Percentiles rank a stretch among this genome's conserved stretches.
phyloP scores from a whole-genome alignment of 768 basidiomycete species.

The Lactifluus subvellereus region DNA sequence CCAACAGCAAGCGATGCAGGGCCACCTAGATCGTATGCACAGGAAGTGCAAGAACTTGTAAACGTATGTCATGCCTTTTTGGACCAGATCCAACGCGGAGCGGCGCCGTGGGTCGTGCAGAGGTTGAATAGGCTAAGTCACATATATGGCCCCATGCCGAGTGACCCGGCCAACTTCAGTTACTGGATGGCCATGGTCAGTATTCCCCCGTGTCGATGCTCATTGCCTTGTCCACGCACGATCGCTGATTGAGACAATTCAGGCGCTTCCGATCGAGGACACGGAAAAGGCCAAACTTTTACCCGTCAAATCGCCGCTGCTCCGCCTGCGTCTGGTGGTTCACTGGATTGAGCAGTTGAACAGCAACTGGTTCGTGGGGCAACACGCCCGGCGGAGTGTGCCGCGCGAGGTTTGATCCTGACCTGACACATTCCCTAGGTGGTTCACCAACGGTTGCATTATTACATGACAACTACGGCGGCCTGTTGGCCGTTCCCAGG shows the following conservation, averaged over 20 bases:
- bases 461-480: conserved; percentile 36
- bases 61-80: conserved; percentile 56
- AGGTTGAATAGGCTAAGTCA: conserved; percentile 73
- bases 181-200: conserved; percentile 83
- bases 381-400: conserved; percentile 1
- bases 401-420: not conserved
- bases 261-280: conserved; percentile 85
- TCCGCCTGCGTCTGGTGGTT: conserved; percentile 79
- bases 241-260: conserved; percentile 6
- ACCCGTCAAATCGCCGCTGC: conserved; percentile 68
- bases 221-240: not conserved
- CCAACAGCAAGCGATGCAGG: not conserved
- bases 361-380: conserved; percentile 44
- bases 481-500: not conserved
- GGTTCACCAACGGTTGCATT: conserved; percentile 68
- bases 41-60: conserved; percentile 36
- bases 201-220: conserved; percentile 10
- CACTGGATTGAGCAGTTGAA: conserved; percentile 89
- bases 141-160: conserved; percentile 73
- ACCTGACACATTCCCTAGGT: conserved; percentile 41
- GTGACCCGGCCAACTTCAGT: conserved; percentile 63
- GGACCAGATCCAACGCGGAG: conserved; percentile 55
- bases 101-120: conserved; percentile 91
- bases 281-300: conserved; percentile 83
- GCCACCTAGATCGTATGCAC: not conserved